Percentiles rank a stretch among this genome's conserved stretches.
Conservation (phyloP, 306 rosid species). For the Vachellia pachyceras region DNA sequence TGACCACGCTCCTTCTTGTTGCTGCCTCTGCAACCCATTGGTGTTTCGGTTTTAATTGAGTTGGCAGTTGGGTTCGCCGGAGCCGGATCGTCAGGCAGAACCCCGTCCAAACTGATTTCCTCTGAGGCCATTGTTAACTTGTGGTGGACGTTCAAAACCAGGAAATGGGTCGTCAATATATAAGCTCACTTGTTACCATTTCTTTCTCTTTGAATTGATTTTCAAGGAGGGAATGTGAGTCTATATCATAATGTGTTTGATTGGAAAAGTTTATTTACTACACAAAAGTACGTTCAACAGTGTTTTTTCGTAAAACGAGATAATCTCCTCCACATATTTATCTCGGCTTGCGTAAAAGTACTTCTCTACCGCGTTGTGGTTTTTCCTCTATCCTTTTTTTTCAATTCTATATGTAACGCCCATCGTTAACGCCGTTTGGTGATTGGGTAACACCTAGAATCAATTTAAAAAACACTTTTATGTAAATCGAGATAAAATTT, state of each 20-base stretch:
- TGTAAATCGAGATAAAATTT: no score
- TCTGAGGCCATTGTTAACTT: neutral
- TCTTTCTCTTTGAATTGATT: neutral
- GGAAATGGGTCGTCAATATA: no score
- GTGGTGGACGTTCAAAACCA: neutral
- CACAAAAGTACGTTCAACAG: no score
- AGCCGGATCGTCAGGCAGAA: neutral
- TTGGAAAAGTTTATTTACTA: no score
- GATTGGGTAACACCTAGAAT: no score
- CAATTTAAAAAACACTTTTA: no score
- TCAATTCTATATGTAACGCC: no score
- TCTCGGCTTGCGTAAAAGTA: no score
- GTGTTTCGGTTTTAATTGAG: neutral
- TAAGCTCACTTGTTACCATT: neutral
- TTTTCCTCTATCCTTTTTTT: neutral
- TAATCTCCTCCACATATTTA: no score
- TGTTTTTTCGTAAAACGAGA: no score
- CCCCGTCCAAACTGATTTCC: neutral
- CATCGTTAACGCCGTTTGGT: no score
- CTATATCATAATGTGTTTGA: neutral
- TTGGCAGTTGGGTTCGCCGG: neutral
- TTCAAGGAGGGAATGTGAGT: neutral
- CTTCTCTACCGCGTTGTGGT: neutral
- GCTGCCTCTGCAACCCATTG: neutral
- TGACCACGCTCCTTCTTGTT: constrained; percentile 41